A percentile compares a stretch with the other conserved stretches of the same genome.
phyloP scores from a whole-genome alignment of 371 early-diverging fungal genomes.

The Blakeslea trispora region DNA sequence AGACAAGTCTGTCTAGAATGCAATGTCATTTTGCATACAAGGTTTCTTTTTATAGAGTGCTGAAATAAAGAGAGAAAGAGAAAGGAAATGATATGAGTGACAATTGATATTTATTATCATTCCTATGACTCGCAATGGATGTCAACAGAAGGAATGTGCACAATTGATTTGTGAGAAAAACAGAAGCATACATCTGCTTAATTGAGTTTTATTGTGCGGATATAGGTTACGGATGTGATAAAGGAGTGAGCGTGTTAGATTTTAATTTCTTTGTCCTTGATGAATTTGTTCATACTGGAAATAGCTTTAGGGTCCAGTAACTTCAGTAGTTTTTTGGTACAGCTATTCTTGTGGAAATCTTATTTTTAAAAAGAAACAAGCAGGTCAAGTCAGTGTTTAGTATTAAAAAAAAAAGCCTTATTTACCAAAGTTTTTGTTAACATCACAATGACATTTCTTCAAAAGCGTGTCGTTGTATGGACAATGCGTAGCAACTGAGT shows the following conservation, averaged over 20 bases:
- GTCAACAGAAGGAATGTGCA: not conserved
- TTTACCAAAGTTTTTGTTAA: constrained; percentile 32
- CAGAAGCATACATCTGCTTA: no score
- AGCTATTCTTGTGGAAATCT: constrained; percentile 39
- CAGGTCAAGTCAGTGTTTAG: not conserved
- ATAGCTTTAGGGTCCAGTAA: constrained; percentile 20
- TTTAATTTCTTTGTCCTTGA: not conserved
- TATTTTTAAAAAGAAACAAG: constrained; percentile 3
- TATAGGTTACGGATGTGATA: no score
- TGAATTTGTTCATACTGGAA: not conserved
- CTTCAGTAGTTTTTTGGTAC: constrained; percentile 22
- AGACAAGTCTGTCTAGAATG: constrained; percentile 16
- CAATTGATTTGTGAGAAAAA: no score
- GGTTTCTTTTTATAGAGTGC: no score
- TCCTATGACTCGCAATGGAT: not conserved
- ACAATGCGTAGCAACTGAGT: constrained; percentile 55
- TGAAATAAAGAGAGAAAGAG: not conserved
- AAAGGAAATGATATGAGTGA: constrained; percentile 6
- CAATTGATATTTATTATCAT: not conserved
- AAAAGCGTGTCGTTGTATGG: constrained; percentile 28
- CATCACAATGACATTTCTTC: constrained; percentile 37
- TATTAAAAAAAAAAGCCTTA: not conserved
- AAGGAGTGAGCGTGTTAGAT: not conserved
- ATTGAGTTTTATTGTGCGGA: no score
- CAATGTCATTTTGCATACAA: constrained; percentile 1